A percentile compares a stretch with the other conserved stretches of the same genome.
These are phyloP conservation scores for Diaporthe humulicola DNA, from an alignment of 2,329 filamentous ascomycete species.

Conservation along the genomic window DNA sequence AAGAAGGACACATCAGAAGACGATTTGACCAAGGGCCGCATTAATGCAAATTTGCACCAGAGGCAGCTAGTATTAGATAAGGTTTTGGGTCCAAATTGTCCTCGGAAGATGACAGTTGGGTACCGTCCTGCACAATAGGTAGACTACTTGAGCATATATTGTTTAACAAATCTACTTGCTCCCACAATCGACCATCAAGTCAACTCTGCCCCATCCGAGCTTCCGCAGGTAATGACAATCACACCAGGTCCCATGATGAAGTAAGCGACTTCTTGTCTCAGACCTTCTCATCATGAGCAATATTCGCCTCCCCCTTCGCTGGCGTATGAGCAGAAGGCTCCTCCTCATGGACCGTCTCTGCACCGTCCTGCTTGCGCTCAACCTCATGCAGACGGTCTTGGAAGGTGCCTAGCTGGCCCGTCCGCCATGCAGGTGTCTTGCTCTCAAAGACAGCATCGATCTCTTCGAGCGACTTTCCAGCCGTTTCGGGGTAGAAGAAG, in stretches of 20 bases:
- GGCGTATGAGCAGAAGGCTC: neutral
- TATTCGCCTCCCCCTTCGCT: neutral
- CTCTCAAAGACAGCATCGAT: constrained; percentile 62
- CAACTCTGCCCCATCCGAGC: neutral
- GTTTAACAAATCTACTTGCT: neutral
- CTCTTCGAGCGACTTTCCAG: constrained; percentile 68
- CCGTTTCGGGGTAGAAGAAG: constrained; percentile 70
- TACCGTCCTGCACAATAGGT: neutral
- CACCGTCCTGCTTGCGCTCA: constrained; percentile 23
- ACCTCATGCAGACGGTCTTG: constrained; percentile 34
- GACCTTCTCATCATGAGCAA: constrained; percentile 24
- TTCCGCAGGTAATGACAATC: neutral
- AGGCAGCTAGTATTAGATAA: no score
- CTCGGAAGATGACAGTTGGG: neutral
- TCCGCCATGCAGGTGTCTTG: constrained; percentile 38
- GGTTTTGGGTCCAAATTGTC: no score
- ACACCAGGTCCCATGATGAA: neutral
- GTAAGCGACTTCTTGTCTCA: neutral
- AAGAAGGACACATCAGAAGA: no score
- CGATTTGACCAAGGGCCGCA: no score
- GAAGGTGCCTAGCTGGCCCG: constrained; percentile 31
- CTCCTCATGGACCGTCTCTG: constrained; percentile 30
- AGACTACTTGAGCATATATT: neutral
- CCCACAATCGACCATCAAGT: neutral
- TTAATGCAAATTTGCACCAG: no score